Evolutionary conservation across 2,329 filamentous ascomycete species (phyloP), one percentile per base, ranked within the genome.

Genomic region (Dactylellina cionopaga): DNA sequence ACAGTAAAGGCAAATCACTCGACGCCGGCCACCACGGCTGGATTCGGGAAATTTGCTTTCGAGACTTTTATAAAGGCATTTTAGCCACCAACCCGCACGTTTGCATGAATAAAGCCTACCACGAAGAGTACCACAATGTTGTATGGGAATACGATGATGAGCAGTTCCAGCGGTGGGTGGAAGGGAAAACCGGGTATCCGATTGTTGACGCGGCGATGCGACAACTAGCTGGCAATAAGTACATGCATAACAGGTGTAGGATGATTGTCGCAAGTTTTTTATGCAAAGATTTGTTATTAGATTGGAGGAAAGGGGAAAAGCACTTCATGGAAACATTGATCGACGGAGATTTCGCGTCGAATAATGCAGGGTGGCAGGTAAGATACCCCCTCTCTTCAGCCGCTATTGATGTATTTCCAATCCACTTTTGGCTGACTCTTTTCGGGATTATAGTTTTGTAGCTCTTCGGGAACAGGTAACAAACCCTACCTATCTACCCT

Each of bases 141-240:
- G 47, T 2, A 52, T 96, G 92, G 92, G 91, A 92, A 55, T 92
- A 93, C 79, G 83, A 92, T 77, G 77, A 83, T 7, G 83, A 85
- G 1, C 83, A 88, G 17, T 95, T 96, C 81, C 76, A 83, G 0
- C 87, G 88, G 2, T 97, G 93, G 92, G 87, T 85, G 37, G 81
- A 87, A 31, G 92, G 92, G 5, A 84, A 82, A 31, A 96, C 92
- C 0, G 92, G 92, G 0, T 93, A 88, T 77, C 92, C 92, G 0
- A 89, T 96, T 47, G 89, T 96, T 19, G 92, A 96, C 78, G 92
- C 92, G 0, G 91, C 90, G 0, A 95, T 96, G 91, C 86, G 92
- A 6, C 91, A 96, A 80, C 79, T 93, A 5, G 84, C 84, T 9
- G 79, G 85, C 15, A 85, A 85, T 44, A 90, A 87, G 1, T 95